Conservation (phyloP, 2,329 filamentous ascomycete species). For the Claviceps fusiformis region DNA sequence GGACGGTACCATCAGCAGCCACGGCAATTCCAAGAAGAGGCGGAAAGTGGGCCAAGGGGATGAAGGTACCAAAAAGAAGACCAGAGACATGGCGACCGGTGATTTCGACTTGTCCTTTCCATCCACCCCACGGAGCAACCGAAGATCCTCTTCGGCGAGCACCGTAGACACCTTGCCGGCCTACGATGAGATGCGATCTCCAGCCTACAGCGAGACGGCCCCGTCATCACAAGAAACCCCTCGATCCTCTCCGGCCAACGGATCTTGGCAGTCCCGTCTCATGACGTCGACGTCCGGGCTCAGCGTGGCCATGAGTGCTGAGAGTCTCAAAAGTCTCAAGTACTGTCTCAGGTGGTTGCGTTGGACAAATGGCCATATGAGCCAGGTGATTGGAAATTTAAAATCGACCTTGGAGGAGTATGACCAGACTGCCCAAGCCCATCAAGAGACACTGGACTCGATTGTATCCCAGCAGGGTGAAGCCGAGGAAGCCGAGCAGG, state of each 20-base stretch:
- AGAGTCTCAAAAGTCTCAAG: conserved; percentile 70
- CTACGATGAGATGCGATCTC: conserved; percentile 67
- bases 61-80: conserved; percentile 13
- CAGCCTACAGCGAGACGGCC: conserved; percentile 54
- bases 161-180: conserved; percentile 66
- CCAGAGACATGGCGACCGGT: conserved; percentile 1
- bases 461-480: background rate
- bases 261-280: conserved; percentile 64
- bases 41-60: conserved; percentile 38
- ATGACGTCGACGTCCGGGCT: conserved; percentile 86
- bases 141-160: conserved; percentile 51
- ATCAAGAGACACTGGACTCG: conserved; percentile 6
- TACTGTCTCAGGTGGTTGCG: conserved; percentile 72
- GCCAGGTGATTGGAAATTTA: conserved; percentile 58
- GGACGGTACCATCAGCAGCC: conserved; percentile 29
- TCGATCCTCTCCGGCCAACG: conserved; percentile 16
- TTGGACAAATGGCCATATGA: conserved; percentile 71
- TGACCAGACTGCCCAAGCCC: conserved; percentile 31
- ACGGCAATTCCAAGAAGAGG: conserved; percentile 39
- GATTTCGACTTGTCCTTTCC: conserved; percentile 14
- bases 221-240: conserved; percentile 18
- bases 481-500: too few relatives aligned
- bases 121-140: conserved; percentile 20
- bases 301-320: conserved; percentile 80
- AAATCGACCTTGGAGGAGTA: conserved; percentile 70